Evolutionary conservation across 139 green algal genomes (phyloP), one percentile per base, ranked within the genome.

Genomic region (Trebouxia sp.): DNA sequence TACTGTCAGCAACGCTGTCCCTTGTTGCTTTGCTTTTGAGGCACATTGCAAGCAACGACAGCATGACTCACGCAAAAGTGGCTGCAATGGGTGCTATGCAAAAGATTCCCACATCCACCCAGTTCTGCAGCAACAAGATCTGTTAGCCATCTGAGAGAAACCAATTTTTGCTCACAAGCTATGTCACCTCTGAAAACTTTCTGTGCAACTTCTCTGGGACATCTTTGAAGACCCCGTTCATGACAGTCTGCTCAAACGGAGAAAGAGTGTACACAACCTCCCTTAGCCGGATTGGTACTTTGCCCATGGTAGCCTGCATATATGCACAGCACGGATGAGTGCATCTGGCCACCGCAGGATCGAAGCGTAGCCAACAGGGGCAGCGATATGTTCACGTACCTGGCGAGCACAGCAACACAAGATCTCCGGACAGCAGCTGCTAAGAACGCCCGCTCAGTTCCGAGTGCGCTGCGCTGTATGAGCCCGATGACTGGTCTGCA

Each of bases 201-300:
- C 87, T 83, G 35, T 69, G 22, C 28, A 88, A 15, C 75, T 94
- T 94, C 76, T 90, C 56, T 3, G 92, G 86, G 12, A 92, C 38
- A 56, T 97, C 88, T 83, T 93, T 95, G 81, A 87, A 95, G 22
- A 95, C 82, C 5, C 89, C 89, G 6, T 30, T 74, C 81, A 97
- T 90, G 8, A 97, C 83, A 24, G 82, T 92, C 79, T 95, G 88
- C 81, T 98, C 85, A 65, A 96, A 98, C 17, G 94, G 94, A 5
- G 87, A 94, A 10, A 98, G 84, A 30, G 91, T 96, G 87, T 98
- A 98, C 1, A 95, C 91, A 43, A 98, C 92, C 50, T 97, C 92
- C 82, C 87, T 92, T n/a, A 97, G 78, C 39, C 89, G 84, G n/a
- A 95, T 62, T 58, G 88, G 88, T 10, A 86, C 70, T n/a, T 76